Conservation (phyloP, 208 protist genomes). For the Acanthamoeba healyi region DNA sequence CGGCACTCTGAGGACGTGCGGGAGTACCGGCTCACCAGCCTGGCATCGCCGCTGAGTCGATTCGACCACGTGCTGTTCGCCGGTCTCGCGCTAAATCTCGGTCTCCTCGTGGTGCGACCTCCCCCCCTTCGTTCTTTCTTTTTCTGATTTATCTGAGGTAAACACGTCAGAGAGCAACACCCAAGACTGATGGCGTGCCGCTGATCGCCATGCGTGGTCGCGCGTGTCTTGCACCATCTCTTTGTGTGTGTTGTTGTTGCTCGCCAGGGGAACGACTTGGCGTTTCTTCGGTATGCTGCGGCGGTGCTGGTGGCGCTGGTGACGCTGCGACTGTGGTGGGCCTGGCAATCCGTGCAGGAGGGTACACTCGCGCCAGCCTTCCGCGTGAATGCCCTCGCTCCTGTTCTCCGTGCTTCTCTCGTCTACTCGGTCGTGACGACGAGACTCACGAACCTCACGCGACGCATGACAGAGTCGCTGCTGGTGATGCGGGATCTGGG, state of each 20-base stretch:
- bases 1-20: background rate
- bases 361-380: too few relatives aligned
- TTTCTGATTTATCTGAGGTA: too few relatives aligned
- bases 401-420: too few relatives aligned
- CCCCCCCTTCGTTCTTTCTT: background rate
- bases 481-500: constrained; percentile 56
- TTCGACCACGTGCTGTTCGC: background rate
- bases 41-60: background rate
- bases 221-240: too few relatives aligned
- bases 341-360: constrained; percentile 16
- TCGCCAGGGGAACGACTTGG: background rate
- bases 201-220: too few relatives aligned
- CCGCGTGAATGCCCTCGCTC: too few relatives aligned
- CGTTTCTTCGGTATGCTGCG: background rate
- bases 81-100: background rate
- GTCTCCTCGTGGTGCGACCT: background rate
- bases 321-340: background rate
- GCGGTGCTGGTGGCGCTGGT: background rate
- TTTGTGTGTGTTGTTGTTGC: too few relatives aligned
- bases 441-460: too few relatives aligned
- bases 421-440: too few relatives aligned
- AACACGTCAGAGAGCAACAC: too few relatives aligned
- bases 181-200: too few relatives aligned
- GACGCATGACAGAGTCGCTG: constrained; percentile 41
- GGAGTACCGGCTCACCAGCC: background rate